Evolutionary conservation across 495 filamentous ascomycete genomes (phyloP), one percentile per base, ranked within the genome.

Genomic region (Daldinia childiae): DNA sequence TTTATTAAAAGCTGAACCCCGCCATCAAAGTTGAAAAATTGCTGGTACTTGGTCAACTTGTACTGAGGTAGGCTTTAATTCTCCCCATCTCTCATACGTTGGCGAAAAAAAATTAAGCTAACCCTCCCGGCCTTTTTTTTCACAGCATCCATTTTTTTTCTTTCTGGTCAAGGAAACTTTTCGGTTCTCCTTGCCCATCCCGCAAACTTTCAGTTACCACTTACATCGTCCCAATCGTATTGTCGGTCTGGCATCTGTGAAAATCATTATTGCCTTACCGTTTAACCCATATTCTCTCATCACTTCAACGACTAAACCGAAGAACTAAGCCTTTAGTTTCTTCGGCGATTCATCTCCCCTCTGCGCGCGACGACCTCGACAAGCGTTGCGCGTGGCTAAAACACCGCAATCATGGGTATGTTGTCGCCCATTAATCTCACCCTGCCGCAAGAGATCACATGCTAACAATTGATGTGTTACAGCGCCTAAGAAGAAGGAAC

Each of bases 401-500:
- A 79, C 76, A 81, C 87, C 90, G 89, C 90, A 93, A 94, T 90
- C 90, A 96, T 96, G 93, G 90, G 93, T 95, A 84, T 81, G 91
- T 85, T 73, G 68, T 68, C 63, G 77, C 75, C 60, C 50, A 71
- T 60, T 70, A 26, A 9, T 34, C 52, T 63, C 68, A 62, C 26
- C 38, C 58, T 56, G 26, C 58, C 52, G 51, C 48, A 55, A 59
- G 26, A 54, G 39, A 26, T 61, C 51, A 51, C 21, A 48, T 77
- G 59, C 75, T 74, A 52, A 74, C 65, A 64, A 64, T 66, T 57
- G 59, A 68, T 54, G 9, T 64, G 32, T 27, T 56, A 57, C 77
- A 97, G 93, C 92, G 85, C 94, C 93, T 59, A 97, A 97, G 83
- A 88, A 89, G 79, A 94, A 93, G 84, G 86, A 90, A 81, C 90